Evolutionary conservation across 768 basidiomycete species (phyloP).

Genomic region (Scleroderma bovista): DNA sequence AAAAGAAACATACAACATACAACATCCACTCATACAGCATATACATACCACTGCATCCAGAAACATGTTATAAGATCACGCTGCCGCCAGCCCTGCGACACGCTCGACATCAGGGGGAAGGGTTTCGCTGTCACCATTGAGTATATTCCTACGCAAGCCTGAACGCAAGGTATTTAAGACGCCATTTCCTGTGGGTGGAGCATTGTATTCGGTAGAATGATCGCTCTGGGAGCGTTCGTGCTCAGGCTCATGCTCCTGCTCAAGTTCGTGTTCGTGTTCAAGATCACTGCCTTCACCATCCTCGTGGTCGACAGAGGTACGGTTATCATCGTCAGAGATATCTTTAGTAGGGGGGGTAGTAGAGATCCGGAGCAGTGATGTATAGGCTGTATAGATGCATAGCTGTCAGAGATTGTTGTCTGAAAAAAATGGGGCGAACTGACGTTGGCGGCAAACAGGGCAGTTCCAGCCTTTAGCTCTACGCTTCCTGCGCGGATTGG

Average conservation of each 20-base stretch:
- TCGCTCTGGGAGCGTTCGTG: conserved; percentile 10
- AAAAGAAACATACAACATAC: background rate
- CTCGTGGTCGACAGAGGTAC: conserved; percentile 17
- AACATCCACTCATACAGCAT: too few relatives aligned
- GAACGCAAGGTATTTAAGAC: conserved; percentile 23
- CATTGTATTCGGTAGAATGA: background rate
- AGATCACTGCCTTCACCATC: conserved; percentile 3
- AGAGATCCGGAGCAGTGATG: conserved; percentile 79
- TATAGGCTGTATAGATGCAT: conserved; percentile 55
- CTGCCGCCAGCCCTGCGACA: conserved; percentile 5
- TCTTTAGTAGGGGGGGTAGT: conserved; percentile 52
- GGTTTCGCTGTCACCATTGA: conserved; percentile 13
- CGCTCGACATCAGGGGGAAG: conserved; percentile 29
- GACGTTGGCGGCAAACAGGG: conserved; percentile 92
- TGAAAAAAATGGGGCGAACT: conserved; percentile 27
- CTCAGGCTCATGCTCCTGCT: background rate
- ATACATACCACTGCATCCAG: background rate
- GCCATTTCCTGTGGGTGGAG: conserved; percentile 6
- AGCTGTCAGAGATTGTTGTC: background rate
- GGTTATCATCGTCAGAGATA: conserved; percentile 28
- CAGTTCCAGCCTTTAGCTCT: conserved; percentile 98
- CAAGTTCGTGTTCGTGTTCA: conserved; percentile 13
- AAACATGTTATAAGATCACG: background rate
- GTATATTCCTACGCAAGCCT: conserved; percentile 21
- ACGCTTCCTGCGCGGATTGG: conserved; percentile 66